Conservation (phyloP, 345 rosid genomes). For the Firmiana major region DNA sequence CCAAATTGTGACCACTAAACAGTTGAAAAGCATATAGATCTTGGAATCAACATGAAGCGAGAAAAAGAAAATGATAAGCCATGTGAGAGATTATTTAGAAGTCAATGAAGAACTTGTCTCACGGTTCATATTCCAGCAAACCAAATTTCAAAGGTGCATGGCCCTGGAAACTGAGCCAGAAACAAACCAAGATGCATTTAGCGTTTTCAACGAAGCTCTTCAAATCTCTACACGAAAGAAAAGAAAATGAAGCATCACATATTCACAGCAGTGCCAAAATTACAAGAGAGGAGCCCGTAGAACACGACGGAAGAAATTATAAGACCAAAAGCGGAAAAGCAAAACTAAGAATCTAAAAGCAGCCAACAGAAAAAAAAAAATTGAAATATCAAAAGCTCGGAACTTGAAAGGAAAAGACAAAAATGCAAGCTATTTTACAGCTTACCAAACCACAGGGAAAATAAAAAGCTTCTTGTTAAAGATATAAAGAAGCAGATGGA, state of each 20-base stretch:
- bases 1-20: slow-evolving; percentile 6
- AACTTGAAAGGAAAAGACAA: slow-evolving; percentile 34
- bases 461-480: slow-evolving; percentile 42
- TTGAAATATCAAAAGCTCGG: slow-evolving; percentile 30
- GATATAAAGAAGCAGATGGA: slow-evolving; percentile 23
- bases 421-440: slow-evolving; percentile 42
- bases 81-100: neutral
- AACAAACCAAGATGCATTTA: slow-evolving; percentile 6
- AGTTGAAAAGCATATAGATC: slow-evolving; percentile 1
- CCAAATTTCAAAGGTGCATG: slow-evolving; percentile 12
- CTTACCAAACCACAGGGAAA: slow-evolving; percentile 44
- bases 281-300: neutral
- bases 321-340: slow-evolving; percentile 13
- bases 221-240: slow-evolving; percentile 1
- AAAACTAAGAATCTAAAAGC: slow-evolving; percentile 13
- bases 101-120: neutral
- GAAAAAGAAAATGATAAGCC: neutral
- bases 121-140: slow-evolving; percentile 2
- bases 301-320: slow-evolving; percentile 20
- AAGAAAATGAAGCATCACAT: slow-evolving; percentile 10
- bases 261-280: slow-evolving; percentile 9
- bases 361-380: slow-evolving; percentile 1
- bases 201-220: neutral
- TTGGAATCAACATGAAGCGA: neutral
- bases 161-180: slow-evolving; percentile 15